Percentiles rank a stretch among this genome's conserved stretches.
Conservation (phyloP, 768 basidiomycete species). For the Naganishia vaughanmartiniae region DNA sequence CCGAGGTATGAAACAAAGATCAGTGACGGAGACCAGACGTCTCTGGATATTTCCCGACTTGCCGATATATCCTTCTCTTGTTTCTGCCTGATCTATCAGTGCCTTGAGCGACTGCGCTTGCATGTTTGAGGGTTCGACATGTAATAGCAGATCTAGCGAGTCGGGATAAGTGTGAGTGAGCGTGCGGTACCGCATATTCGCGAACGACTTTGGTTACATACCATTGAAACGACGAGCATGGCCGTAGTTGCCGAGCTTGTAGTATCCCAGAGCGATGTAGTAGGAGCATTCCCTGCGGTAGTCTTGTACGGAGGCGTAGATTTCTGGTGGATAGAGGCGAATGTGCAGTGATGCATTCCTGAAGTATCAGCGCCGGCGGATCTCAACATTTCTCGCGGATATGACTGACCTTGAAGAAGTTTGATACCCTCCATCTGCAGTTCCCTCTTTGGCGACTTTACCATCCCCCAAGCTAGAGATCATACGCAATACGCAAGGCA, state of each 20-base stretch:
- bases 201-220: conserved; percentile 54
- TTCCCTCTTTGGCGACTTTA: conserved; percentile 79
- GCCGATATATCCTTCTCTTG: conserved; percentile 87
- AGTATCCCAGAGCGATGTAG: conserved; percentile 92
- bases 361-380: neutral
- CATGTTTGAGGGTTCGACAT: conserved; percentile 88
- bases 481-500: neutral
- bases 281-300: conserved; percentile 92
- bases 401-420: conserved; percentile 72
- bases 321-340: conserved; percentile 59
- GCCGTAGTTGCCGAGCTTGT: conserved; percentile 92
- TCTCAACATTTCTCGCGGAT: neutral
- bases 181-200: neutral
- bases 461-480: conserved; percentile 61
- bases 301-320: conserved; percentile 81
- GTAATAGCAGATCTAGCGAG: conserved; percentile 69
- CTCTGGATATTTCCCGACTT: conserved; percentile 22
- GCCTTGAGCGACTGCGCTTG: conserved; percentile 81
- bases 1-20: neutral
- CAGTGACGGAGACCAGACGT: no score
- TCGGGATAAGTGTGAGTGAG: conserved; percentile 59
- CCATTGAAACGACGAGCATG: conserved; percentile 91
- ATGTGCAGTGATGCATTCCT: neutral
- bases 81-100: conserved; percentile 82
- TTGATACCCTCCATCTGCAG: conserved; percentile 90